Evolutionary conservation across 495 filamentous ascomycete species (phyloP).

Genomic region (Penicillium bovifimosum): DNA sequence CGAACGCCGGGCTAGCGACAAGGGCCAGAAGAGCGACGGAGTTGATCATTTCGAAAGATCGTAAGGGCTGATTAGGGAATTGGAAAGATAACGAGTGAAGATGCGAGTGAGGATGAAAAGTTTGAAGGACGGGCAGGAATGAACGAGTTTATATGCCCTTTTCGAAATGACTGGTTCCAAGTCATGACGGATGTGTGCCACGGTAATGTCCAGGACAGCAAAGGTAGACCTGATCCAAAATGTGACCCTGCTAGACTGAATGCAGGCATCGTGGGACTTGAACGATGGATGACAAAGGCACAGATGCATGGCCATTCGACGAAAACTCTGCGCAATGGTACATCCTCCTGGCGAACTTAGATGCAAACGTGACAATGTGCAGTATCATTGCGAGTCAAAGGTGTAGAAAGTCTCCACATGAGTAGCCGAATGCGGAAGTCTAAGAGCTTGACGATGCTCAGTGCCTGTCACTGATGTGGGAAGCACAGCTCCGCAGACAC

Average conservation of each 20-base stretch:
- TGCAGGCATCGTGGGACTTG: conserved; percentile 13
- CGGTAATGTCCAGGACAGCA: conserved; percentile 30
- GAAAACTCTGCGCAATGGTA: conserved; percentile 13
- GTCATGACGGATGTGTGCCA: conserved; percentile 23
- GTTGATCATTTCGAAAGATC: conserved; percentile 39
- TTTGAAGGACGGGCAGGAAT: conserved; percentile 2
- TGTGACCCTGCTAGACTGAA: conserved; percentile 16
- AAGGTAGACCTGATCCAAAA: conserved; percentile 25
- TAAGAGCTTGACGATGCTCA: neutral
- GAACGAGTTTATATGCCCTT: conserved; percentile 29
- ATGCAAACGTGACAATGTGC: conserved; percentile 32
- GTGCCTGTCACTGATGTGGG: neutral
- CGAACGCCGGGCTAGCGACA: conserved; percentile 34
- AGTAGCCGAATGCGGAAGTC: conserved; percentile 29
- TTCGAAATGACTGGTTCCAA: conserved; percentile 6
- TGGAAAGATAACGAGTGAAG: conserved; percentile 37
- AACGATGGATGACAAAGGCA: conserved; percentile 23
- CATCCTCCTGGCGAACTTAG: conserved; percentile 7
- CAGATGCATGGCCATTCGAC: conserved; percentile 13
- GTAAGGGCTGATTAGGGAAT: conserved; percentile 21
- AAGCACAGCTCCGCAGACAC: neutral
- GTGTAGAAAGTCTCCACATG: conserved; percentile 7
- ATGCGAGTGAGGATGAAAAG: conserved; percentile 16
- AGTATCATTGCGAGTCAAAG: conserved; percentile 23
- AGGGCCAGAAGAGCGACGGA: conserved; percentile 38